Evolutionary conservation across 352 stramenopile species (phyloP).

Genomic region (Globisporangium rhizosaccharum): DNA sequence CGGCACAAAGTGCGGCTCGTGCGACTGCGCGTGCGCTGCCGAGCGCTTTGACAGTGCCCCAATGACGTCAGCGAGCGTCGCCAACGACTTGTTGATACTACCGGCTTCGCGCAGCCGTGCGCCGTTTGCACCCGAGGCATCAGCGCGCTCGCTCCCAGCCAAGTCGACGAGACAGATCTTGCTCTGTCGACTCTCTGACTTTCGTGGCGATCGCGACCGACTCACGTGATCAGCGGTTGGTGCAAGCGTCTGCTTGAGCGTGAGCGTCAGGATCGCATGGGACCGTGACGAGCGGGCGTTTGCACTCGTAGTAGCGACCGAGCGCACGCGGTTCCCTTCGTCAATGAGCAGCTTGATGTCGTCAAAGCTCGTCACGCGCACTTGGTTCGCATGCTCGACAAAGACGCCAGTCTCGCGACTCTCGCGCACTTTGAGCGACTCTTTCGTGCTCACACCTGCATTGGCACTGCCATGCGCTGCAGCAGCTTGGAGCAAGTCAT

Average conservation of each 20-base stretch:
- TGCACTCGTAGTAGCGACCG: slow-evolving; percentile 37
- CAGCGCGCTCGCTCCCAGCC: slow-evolving; percentile 56
- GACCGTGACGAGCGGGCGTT: slow-evolving; percentile 51
- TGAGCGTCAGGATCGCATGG: slow-evolving; percentile 61
- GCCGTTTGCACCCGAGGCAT: slow-evolving; percentile 41
- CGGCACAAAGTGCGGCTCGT: slow-evolving; percentile 52
- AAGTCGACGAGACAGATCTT: slow-evolving; percentile 77
- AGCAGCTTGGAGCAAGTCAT: slow-evolving; percentile 42
- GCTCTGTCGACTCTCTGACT: slow-evolving; percentile 25
- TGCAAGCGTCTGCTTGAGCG: slow-evolving; percentile 31
- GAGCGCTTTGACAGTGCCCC: slow-evolving; percentile 48
- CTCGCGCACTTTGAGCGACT: slow-evolving; percentile 67
- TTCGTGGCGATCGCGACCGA: too few relatives aligned
- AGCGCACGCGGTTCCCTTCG: slow-evolving; percentile 57
- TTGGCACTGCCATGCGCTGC: not conserved
- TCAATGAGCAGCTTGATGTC: slow-evolving; percentile 52
- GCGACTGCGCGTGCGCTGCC: not conserved
- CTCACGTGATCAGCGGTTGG: not conserved
- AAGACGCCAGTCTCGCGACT: slow-evolving; percentile 63
- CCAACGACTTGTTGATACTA: slow-evolving; percentile 81
- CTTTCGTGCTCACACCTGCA: slow-evolving; percentile 17
- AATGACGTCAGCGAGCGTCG: slow-evolving; percentile 83
- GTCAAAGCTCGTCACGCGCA: slow-evolving; percentile 39
- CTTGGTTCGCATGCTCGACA: slow-evolving; percentile 49
- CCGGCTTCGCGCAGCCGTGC: slow-evolving; percentile 59